Conservation (phyloP, 305 asterid genomes). For the Fraxinus baroniana region DNA sequence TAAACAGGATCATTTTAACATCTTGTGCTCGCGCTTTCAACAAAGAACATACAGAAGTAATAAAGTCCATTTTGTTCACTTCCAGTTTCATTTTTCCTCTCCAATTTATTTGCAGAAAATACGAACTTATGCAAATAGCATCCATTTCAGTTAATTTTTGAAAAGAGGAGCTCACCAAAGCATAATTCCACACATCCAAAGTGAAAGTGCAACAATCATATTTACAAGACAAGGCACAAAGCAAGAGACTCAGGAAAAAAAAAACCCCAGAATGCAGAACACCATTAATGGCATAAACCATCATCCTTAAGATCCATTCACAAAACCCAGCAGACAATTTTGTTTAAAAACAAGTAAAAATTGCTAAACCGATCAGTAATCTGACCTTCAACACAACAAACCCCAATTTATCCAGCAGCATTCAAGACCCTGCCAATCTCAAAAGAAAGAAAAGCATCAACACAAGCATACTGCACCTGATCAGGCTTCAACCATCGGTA, state of each 20-base stretch:
- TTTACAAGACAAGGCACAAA: neutral
- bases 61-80: too few relatives aligned
- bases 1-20: too few relatives aligned
- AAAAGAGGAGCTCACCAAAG: neutral
- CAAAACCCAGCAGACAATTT: neutral
- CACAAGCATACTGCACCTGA: slow-evolving; percentile 33
- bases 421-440: slow-evolving; percentile 29
- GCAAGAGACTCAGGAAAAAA: neutral
- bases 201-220: neutral
- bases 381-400: neutral
- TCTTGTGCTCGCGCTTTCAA: too few relatives aligned
- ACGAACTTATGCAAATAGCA: neutral
- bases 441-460: slow-evolving; percentile 29
- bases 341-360: neutral
- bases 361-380: neutral
- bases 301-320: neutral
- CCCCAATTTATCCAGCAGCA: slow-evolving; percentile 12
- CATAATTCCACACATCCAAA: neutral
- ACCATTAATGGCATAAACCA: neutral
- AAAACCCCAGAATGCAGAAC: neutral
- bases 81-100: too few relatives aligned
- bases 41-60: too few relatives aligned
- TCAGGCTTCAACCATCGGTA: slow-evolving; percentile 14
- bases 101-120: neutral
- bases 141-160: neutral